Percentiles rank a stretch among this genome's conserved stretches.
phyloP scores from a whole-genome alignment of 768 basidiomycete genomes.

The Boletus coccyginus region DNA sequence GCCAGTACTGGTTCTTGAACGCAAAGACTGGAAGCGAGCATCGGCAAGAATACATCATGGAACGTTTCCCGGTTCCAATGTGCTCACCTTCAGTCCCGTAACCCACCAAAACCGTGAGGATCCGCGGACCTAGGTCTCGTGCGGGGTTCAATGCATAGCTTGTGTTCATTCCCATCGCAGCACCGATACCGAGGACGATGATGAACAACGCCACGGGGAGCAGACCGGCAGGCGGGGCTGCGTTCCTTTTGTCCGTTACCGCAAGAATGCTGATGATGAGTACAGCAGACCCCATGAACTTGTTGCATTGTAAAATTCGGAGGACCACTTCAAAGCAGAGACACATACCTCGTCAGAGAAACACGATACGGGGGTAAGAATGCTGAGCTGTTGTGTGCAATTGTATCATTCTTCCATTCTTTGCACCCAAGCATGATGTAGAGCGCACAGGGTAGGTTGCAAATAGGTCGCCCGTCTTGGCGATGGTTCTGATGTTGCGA shows the following conservation, averaged over 20 bases:
- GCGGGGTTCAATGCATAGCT: slow-evolving; percentile 64
- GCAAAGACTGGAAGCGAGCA: slow-evolving; percentile 8
- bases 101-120: slow-evolving; percentile 63
- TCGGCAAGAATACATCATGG: slow-evolving; percentile 28
- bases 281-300: slow-evolving; percentile 54
- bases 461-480: slow-evolving; percentile 51
- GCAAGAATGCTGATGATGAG: slow-evolving; percentile 52
- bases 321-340: background rate
- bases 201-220: slow-evolving; percentile 54
- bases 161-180: slow-evolving; percentile 58
- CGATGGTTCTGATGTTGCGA: slow-evolving; percentile 45
- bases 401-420: background rate
- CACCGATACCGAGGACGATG: slow-evolving; percentile 51
- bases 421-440: background rate
- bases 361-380: slow-evolving; percentile 38
- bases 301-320: background rate
- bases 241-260: slow-evolving; percentile 50
- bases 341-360: slow-evolving; percentile 41
- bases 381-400: slow-evolving; percentile 23
- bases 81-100: slow-evolving; percentile 42
- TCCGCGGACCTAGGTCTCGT: slow-evolving; percentile 60
- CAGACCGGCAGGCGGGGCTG: slow-evolving; percentile 46
- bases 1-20: slow-evolving; percentile 58
- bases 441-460: slow-evolving; percentile 51
- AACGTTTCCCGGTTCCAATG: slow-evolving; percentile 26